A percentile compares a stretch with the other conserved stretches of the same genome.
phyloP scores from a whole-genome alignment of 805 yeast species.

The Cyberlindnera amylophila region DNA sequence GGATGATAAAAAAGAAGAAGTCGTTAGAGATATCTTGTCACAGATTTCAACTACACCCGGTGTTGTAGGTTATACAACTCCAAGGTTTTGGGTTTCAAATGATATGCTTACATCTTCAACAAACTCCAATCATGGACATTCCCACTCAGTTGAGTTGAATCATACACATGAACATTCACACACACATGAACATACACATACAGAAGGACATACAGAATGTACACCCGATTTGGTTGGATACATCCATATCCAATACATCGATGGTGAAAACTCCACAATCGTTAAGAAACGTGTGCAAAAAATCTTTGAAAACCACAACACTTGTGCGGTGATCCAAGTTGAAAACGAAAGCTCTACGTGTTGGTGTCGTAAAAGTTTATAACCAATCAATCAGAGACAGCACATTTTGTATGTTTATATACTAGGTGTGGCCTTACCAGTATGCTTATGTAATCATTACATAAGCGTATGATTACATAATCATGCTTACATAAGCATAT shows the following conservation, averaged over 20 bases:
- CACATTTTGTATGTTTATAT: too few relatives aligned
- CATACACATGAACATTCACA: constrained; percentile 10
- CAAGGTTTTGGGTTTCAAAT: constrained; percentile 81
- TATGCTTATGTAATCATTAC: too few relatives aligned
- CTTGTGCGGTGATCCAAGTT: constrained; percentile 61
- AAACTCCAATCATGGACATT: constrained; percentile 7
- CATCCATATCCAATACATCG: constrained; percentile 69
- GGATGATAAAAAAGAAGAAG: constrained; percentile 53
- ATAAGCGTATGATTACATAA: too few relatives aligned
- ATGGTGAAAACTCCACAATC: constrained; percentile 60
- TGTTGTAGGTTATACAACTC: constrained; percentile 79
- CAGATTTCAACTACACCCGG: constrained; percentile 73
- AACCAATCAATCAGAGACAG: too few relatives aligned
- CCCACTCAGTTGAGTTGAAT: constrained; percentile 4
- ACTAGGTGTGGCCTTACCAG: too few relatives aligned
- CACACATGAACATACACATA: constrained; percentile 2
- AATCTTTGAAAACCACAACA: constrained; percentile 45
- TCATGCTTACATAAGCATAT: too few relatives aligned
- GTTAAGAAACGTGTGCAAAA: constrained; percentile 59
- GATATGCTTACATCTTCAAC: constrained; percentile 27
- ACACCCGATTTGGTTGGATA: constrained; percentile 55
- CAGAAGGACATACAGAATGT: constrained; percentile 11
- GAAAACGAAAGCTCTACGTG: constrained; percentile 61
- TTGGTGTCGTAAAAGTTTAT: constrained; percentile 50
- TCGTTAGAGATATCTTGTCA: constrained; percentile 59